These are phyloP conservation scores for Aureobasidium sp. DNA, from an alignment of 2,329 filamentous ascomycete genomes.

Conservation along the genomic window DNA sequence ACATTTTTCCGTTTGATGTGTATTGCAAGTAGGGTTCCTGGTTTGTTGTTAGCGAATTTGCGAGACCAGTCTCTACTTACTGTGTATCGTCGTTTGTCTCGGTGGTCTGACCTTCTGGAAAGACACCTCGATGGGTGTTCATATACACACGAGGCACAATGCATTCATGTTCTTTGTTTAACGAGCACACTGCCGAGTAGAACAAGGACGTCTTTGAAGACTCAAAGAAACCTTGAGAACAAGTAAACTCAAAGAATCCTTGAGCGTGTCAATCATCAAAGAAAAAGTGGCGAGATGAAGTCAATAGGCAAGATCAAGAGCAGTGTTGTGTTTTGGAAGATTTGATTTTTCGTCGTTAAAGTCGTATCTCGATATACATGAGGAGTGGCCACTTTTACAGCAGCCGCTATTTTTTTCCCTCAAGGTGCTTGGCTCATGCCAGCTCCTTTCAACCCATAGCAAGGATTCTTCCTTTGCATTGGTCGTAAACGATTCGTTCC, in stretches of 20 bases:
- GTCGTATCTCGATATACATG: neutral
- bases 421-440: neutral
- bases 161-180: no score
- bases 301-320: neutral
- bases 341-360: neutral
- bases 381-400: neutral
- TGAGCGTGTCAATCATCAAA: no score
- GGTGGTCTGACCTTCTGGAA: no score
- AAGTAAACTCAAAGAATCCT: neutral
- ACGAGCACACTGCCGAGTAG: no score
- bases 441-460: neutral
- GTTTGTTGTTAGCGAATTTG: no score
- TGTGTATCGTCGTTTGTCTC: no score
- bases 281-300: neutral
- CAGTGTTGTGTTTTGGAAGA: neutral
- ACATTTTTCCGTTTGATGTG: no score
- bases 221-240: neutral
- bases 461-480: neutral
- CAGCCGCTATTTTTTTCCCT: neutral
- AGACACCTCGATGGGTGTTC: no score
- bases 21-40: no score
- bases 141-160: no score
- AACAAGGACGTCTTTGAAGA: neutral
- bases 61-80: no score
- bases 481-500: neutral